A percentile compares a stretch with the other conserved stretches of the same genome.
Conservation (phyloP, 164 flowering plant species). For the Vitis rotundifolia region DNA sequence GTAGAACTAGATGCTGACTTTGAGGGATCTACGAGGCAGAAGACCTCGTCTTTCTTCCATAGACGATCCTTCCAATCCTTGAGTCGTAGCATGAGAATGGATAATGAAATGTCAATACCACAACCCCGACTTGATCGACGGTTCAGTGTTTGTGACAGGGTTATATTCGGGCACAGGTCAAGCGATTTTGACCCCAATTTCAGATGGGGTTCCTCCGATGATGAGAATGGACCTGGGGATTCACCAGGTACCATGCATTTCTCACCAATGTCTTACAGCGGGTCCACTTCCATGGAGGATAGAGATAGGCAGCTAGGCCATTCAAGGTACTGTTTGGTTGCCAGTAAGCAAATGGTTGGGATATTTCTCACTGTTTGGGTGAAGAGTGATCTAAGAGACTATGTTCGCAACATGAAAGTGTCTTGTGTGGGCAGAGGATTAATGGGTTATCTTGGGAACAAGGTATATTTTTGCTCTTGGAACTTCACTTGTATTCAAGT, state of each 20-base stretch:
- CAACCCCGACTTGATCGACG: slow-evolving; percentile 63
- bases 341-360: slow-evolving; percentile 79
- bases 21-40: slow-evolving; percentile 75
- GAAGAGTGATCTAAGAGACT: slow-evolving; percentile 53
- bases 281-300: slow-evolving; percentile 43
- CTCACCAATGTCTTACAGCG: slow-evolving; percentile 39
- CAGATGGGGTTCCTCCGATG: slow-evolving; percentile 67
- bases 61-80: slow-evolving; percentile 68
- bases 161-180: slow-evolving; percentile 45
- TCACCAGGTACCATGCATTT: slow-evolving; percentile 38
- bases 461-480: slow-evolving; percentile 37
- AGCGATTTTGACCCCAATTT: slow-evolving; percentile 52
- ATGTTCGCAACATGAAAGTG: slow-evolving; percentile 68
- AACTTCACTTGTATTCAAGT: slow-evolving; percentile 1
- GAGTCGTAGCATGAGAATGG: slow-evolving; percentile 69
- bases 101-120: slow-evolving; percentile 35
- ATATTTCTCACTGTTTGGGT: slow-evolving; percentile 71
- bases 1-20: slow-evolving; percentile 87
- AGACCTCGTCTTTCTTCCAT: slow-evolving; percentile 60
- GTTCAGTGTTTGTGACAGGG: slow-evolving; percentile 67
- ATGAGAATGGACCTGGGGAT: slow-evolving; percentile 49
- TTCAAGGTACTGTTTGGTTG: slow-evolving; percentile 66
- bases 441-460: slow-evolving; percentile 85
- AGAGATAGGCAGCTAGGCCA: slow-evolving; percentile 37
- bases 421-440: slow-evolving; percentile 83